phyloP scores from a whole-genome alignment of 1,284 basidiomycete species.

The Mrakiaceae sp. region DNA sequence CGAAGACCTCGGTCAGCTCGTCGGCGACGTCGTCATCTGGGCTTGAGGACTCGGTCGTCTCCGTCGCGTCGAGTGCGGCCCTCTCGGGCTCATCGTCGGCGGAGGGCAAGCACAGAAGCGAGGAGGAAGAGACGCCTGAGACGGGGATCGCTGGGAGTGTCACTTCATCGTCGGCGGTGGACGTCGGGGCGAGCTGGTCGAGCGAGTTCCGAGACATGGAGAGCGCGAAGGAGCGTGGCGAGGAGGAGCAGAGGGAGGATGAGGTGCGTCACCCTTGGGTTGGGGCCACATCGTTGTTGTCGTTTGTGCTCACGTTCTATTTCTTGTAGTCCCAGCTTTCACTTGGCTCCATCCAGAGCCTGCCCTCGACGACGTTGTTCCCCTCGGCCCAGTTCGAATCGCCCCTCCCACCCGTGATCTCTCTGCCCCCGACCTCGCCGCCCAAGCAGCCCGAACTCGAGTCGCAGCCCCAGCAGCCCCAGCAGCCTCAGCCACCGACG shows the following conservation, averaged over 20 bases:
- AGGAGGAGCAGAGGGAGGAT: too few relatives aligned
- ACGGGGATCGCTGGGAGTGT: background rate
- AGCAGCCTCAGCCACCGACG: background rate
- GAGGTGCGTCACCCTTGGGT: too few relatives aligned
- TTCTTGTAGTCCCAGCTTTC: background rate
- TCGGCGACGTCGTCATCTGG: too few relatives aligned
- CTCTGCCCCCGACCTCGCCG: too few relatives aligned
- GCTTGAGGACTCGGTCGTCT: constrained; percentile 6
- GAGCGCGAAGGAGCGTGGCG: background rate
- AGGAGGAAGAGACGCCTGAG: background rate
- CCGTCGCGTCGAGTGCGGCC: constrained; percentile 3
- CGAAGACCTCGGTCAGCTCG: too few relatives aligned
- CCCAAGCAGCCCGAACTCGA: too few relatives aligned
- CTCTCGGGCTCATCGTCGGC: background rate
- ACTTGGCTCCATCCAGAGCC: background rate
- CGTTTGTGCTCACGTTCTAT: too few relatives aligned
- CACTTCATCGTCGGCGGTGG: background rate
- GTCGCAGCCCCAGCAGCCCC: background rate
- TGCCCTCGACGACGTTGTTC: background rate
- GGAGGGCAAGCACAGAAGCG: background rate
- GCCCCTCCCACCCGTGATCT: background rate
- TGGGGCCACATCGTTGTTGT: too few relatives aligned
- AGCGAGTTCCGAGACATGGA: constrained; percentile 7
- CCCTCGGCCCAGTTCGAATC: background rate
- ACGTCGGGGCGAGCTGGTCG: constrained; percentile 12